Evolutionary conservation across 176 grass and related monocot genomes (phyloP).

Genomic region (Microstegium vimineum): DNA sequence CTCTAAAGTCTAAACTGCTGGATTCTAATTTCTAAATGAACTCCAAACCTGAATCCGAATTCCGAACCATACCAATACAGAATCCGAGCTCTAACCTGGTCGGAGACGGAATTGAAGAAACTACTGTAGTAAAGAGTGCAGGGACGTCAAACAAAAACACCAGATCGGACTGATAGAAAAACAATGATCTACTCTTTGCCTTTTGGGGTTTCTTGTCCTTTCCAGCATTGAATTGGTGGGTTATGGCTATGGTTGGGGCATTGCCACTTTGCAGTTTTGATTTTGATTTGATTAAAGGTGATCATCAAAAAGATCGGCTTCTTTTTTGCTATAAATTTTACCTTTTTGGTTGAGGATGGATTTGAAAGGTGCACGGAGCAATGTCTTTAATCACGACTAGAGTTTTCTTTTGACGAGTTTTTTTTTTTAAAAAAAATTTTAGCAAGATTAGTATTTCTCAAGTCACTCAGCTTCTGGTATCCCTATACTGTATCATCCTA

Average conservation of each 20-base stretch:
- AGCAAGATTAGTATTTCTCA: neutral
- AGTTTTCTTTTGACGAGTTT: neutral
- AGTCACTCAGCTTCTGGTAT: slow-evolving; percentile 3
- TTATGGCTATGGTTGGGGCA: neutral
- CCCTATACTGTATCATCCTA: neutral
- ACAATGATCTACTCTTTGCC: neutral
- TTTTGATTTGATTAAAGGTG: neutral
- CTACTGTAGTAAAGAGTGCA: too few relatives aligned
- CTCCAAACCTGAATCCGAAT: neutral
- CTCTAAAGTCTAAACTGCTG: neutral
- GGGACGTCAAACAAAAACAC: neutral
- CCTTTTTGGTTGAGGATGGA: slow-evolving; percentile 20
- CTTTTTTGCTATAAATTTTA: slow-evolving; percentile 24
- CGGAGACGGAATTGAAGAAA: neutral
- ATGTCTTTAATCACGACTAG: slow-evolving; percentile 7
- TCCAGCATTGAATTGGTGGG: neutral
- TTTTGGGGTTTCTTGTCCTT: neutral
- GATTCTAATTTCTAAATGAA: neutral
- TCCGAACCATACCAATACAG: neutral
- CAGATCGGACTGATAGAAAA: neutral
- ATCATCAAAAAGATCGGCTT: neutral
- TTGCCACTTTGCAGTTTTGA: neutral
- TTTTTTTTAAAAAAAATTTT: neutral
- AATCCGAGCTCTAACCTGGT: neutral
- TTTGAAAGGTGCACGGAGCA: neutral